phyloP scores from a whole-genome alignment of 768 basidiomycete genomes.

The Neoboletus subvelutipes region DNA sequence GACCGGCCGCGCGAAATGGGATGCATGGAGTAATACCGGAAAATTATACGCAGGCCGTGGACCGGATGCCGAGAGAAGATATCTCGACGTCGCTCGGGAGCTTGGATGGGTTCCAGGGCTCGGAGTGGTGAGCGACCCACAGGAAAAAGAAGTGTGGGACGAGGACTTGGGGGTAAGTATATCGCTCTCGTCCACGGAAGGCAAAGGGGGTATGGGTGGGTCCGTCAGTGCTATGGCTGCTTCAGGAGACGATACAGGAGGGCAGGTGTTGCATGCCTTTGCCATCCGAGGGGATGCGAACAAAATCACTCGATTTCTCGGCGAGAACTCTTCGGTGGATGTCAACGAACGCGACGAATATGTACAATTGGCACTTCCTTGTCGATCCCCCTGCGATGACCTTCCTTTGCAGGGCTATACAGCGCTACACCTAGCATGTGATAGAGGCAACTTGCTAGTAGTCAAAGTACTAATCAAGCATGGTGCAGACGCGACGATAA shows the following conservation, averaged over 20 bases:
- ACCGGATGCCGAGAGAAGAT: constrained; percentile 57
- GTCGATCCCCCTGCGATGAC: constrained; percentile 3
- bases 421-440: constrained; percentile 81
- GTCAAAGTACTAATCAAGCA: constrained; percentile 57
- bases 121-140: constrained; percentile 4
- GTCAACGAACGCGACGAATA: constrained; percentile 69
- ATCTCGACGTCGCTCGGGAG: constrained; percentile 63
- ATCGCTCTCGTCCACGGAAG: constrained; percentile 22
- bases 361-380: constrained; percentile 47
- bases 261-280: constrained; percentile 55
- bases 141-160: constrained; percentile 42
- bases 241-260: constrained; percentile 40
- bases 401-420: constrained; percentile 70
- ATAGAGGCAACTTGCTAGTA: constrained; percentile 64
- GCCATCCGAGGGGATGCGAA: constrained; percentile 58
- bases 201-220: constrained; percentile 49
- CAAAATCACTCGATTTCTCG: constrained; percentile 45
- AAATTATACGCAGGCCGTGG: constrained; percentile 45
- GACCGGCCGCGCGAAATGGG: constrained; percentile 83
- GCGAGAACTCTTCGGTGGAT: constrained; percentile 41
- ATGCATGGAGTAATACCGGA: constrained; percentile 65
- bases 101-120: constrained; percentile 64
- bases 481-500: constrained; percentile 64
- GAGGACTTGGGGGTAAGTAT: constrained; percentile 35
- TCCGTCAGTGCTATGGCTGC: constrained; percentile 60